Evolutionary conservation across 805 yeast genomes (phyloP).

Genomic region (Lipomyces spencermartinsiae): DNA sequence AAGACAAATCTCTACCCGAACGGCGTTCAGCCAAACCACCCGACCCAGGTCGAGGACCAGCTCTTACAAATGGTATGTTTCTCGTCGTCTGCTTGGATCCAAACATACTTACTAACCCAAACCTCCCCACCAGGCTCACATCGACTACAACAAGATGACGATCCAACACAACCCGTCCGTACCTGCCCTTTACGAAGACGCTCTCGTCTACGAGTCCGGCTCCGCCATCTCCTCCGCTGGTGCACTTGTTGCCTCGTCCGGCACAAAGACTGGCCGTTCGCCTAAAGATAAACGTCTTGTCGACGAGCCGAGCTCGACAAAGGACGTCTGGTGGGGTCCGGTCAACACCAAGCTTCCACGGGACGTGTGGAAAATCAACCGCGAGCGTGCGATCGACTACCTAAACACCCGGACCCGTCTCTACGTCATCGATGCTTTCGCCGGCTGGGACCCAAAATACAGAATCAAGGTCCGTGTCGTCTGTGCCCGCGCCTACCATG

Average conservation of each 20-base stretch:
- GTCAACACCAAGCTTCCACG: constrained; percentile 94
- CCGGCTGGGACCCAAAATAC: constrained; percentile 99
- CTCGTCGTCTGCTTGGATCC: too few species aligned
- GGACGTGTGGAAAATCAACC: constrained; percentile 92
- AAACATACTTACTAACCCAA: neutral
- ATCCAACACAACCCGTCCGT: constrained; percentile 85
- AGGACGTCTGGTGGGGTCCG: constrained; percentile 99
- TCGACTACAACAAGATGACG: constrained; percentile 50
- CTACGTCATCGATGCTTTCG: constrained; percentile 94
- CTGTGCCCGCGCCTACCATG: constrained; percentile 98
- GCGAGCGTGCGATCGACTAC: constrained; percentile 96
- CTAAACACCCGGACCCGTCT: constrained; percentile 93
- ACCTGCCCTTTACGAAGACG: constrained; percentile 93
- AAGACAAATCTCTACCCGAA: constrained; percentile 51
- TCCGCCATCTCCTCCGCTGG: constrained; percentile 93
- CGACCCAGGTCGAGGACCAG: constrained; percentile 51
- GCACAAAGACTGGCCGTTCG: constrained; percentile 95
- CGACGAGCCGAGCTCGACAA: constrained; percentile 84
- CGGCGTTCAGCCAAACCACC: constrained; percentile 50
- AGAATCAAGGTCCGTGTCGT: constrained; percentile 94
- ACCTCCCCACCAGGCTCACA: constrained; percentile 48
- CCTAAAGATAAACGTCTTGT: constrained; percentile 98
- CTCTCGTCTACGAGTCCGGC: constrained; percentile 78
- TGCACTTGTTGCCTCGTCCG: constrained; percentile 94
- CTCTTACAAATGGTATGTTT: constrained; percentile 44